Conservation (phyloP, 768 basidiomycete species). For the Pleurotus tuber-regium region DNA sequence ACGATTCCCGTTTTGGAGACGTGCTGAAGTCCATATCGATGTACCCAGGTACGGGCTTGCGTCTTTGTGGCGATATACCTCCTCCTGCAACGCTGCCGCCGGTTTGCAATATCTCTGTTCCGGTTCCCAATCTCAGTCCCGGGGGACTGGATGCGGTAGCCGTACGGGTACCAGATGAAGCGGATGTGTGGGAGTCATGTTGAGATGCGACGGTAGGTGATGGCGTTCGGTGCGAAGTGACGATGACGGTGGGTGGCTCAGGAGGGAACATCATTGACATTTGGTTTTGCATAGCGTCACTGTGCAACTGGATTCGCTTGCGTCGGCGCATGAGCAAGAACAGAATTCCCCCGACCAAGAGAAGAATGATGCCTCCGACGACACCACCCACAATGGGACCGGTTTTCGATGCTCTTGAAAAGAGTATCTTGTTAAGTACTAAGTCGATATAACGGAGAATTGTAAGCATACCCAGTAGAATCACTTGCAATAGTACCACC, state of each 20-base stretch:
- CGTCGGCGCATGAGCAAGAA: slow-evolving; percentile 10
- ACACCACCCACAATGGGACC: slow-evolving; percentile 10
- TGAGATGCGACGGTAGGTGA: not conserved
- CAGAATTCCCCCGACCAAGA: not conserved
- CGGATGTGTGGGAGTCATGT: not conserved
- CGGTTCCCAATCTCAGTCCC: no score
- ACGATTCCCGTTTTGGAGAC: not conserved
- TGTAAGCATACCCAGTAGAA: not conserved
- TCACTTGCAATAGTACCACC: not conserved
- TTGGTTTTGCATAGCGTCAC: not conserved
- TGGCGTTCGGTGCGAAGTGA: not conserved
- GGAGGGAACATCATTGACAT: not conserved
- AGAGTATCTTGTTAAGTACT: not conserved
- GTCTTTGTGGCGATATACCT: not conserved
- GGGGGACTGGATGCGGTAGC: not conserved
- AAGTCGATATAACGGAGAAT: not conserved
- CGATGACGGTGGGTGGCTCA: not conserved
- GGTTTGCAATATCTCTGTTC: not conserved
- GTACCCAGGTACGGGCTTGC: slow-evolving; percentile 4
- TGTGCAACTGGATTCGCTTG: not conserved
- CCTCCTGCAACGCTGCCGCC: not conserved
- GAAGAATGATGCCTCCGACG: slow-evolving; percentile 3
- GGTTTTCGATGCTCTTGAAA: not conserved
- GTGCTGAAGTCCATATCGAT: not conserved
- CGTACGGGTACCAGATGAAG: not conserved